A percentile compares a stretch with the other conserved stretches of the same genome.
phyloP scores from a whole-genome alignment of 345 rosid species.

The Triadica sebifera region DNA sequence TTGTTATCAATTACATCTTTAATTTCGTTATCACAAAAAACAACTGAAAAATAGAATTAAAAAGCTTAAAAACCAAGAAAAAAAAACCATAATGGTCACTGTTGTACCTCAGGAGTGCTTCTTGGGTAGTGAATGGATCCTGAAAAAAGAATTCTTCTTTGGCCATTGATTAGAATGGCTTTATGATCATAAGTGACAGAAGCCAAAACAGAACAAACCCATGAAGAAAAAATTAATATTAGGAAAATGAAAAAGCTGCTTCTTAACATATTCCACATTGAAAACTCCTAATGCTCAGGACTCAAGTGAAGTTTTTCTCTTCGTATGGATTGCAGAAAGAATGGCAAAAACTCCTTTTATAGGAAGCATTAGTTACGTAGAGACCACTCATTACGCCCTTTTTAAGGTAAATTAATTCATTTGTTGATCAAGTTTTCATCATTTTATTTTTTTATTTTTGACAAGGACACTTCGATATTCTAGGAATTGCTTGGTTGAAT shows the following conservation, averaged over 20 bases:
- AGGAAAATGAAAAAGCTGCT: conserved; percentile 11
- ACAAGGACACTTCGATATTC: background rate
- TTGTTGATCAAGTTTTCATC: background rate
- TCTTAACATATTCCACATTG: conserved; percentile 18
- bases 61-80: conserved; percentile 4
- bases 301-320: background rate
- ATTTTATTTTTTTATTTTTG: no score
- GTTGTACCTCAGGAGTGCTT: conserved; percentile 62
- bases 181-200: conserved; percentile 63
- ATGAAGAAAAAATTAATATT: conserved; percentile 23
- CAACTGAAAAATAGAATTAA: background rate
- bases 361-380: background rate
- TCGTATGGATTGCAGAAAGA: background rate
- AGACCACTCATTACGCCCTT: background rate
- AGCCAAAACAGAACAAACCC: conserved; percentile 43
- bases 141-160: conserved; percentile 48
- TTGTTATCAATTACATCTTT: background rate
- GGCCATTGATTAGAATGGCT: conserved; percentile 51
- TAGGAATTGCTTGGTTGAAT: background rate
- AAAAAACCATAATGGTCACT: background rate
- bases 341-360: background rate
- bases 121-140: conserved; percentile 71
- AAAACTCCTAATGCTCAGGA: background rate
- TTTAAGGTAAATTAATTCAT: background rate
- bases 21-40: background rate